Evolutionary conservation across 2,329 filamentous ascomycete species (phyloP).

Genomic region (Lojkania enalia): DNA sequence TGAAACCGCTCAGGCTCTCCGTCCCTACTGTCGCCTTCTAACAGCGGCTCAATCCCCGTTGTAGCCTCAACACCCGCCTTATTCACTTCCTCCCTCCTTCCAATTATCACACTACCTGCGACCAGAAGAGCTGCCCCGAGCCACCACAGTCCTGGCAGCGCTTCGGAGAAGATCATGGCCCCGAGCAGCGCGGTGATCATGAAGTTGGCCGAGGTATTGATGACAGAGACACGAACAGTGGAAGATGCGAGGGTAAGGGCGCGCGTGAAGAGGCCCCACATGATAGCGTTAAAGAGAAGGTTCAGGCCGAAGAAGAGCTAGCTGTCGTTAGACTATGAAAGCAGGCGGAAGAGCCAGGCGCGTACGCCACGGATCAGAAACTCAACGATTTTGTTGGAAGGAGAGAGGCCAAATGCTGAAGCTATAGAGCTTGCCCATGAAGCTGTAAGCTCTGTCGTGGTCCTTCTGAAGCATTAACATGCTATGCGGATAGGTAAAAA

Average conservation of each 20-base stretch:
- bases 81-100: slow-evolving; percentile 63
- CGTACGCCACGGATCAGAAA: slow-evolving; percentile 57
- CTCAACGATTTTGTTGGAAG: slow-evolving; percentile 54
- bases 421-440: slow-evolving; percentile 56
- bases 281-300: slow-evolving; percentile 74
- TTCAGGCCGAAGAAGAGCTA: slow-evolving; percentile 77
- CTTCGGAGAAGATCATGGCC: slow-evolving; percentile 70
- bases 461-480: slow-evolving; percentile 46
- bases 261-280: slow-evolving; percentile 83
- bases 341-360: slow-evolving; percentile 11
- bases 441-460: slow-evolving; percentile 63
- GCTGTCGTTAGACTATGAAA: slow-evolving; percentile 6
- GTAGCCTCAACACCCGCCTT: slow-evolving; percentile 34
- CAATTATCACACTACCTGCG: slow-evolving; percentile 77
- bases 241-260: slow-evolving; percentile 74
- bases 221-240: slow-evolving; percentile 77
- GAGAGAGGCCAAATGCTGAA: slow-evolving; percentile 50
- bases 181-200: slow-evolving; percentile 75
- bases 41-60: slow-evolving; percentile 25
- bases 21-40: slow-evolving; percentile 22
- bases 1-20: slow-evolving; percentile 26
- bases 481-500: slow-evolving; percentile 15
- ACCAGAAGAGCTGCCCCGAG: slow-evolving; percentile 72
- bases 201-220: slow-evolving; percentile 83
- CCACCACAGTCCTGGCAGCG: slow-evolving; percentile 75